Evolutionary conservation across 179 eudicot genomes (phyloP), one percentile per base, ranked within the genome.

Genomic region (Heliamphora pulchella): DNA sequence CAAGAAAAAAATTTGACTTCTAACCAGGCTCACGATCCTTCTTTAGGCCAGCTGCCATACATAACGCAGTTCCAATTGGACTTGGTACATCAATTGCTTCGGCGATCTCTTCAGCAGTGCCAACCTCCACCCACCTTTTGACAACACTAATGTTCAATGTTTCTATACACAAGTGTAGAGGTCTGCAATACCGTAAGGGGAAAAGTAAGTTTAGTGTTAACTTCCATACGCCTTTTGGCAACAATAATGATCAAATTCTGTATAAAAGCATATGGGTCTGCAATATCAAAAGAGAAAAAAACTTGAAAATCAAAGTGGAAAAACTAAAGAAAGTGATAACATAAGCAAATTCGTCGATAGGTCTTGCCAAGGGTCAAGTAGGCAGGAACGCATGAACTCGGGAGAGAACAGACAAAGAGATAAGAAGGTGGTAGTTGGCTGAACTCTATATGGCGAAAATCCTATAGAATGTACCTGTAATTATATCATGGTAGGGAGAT

Each of bases 21-120:
- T 87, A 31, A 94, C 98, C 94, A 81, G 86, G 81, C 87, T 92
- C 97, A 55, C 87, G 98, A 81, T 94, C 94, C 83, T 94, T 94
- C 92, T 91, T 94, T 58, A 88, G 80, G 77, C 94, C 87, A 85
- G 98, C 92, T 83, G 98, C 97, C 92, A 94, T 92, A 85, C 95
- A 92, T 86, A 94, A 85, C 59, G 97, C 95, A 79, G 98, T 89
- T 70, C 98, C 98, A 62, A 80, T 83, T 81, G 91, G 88, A 81
- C 97, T 89, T 74, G 81, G 87, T 67, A 94, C 80, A 79, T 94
- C 94, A 75, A 94, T 94, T 80, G 97, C 93, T 78, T 84, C 89
- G 43, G 85, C 86, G 75, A 91, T 92, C 78, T 91, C 98, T 67
- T 91, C 96, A 47, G 58, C 2, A 11, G 94, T 83, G 80, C 95